These are phyloP conservation scores for Salix koriyanagi DNA, from an alignment of 345 rosid species.

Conservation along the genomic window DNA sequence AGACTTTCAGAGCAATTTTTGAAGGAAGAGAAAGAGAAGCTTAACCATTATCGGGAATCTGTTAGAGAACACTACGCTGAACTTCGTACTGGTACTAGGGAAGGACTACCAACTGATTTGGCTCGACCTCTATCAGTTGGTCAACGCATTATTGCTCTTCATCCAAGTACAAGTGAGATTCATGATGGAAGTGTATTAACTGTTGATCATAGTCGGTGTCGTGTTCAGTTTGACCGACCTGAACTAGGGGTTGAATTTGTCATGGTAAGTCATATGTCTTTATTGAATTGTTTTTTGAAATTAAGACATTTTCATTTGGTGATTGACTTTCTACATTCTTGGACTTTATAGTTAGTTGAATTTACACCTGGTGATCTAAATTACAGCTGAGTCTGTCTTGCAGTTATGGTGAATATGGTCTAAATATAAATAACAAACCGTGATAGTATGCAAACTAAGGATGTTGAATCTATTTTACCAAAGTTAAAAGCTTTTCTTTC, in stretches of 20 bases:
- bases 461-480: neutral
- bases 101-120: slow-evolving; percentile 91
- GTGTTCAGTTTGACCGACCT: slow-evolving; percentile 71
- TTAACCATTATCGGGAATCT: slow-evolving; percentile 79
- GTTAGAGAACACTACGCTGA: slow-evolving; percentile 80
- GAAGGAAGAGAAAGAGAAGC: slow-evolving; percentile 80
- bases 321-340: neutral
- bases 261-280: slow-evolving; percentile 43
- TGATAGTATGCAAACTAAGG: neutral
- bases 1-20: slow-evolving; percentile 85
- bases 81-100: slow-evolving; percentile 70
- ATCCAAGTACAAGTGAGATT: slow-evolving; percentile 83
- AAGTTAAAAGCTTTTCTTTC: neutral
- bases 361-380: neutral
- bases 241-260: slow-evolving; percentile 90
- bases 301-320: neutral
- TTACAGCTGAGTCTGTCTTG: neutral
- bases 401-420: neutral
- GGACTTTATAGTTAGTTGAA: neutral
- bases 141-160: slow-evolving; percentile 77
- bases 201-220: slow-evolving; percentile 74
- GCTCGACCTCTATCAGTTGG: slow-evolving; percentile 88
- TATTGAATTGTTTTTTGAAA: neutral
- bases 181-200: slow-evolving; percentile 89
- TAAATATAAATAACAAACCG: neutral